phyloP scores from a whole-genome alignment of 139 green algal species.

The Chlorokybus atmophyticus region DNA sequence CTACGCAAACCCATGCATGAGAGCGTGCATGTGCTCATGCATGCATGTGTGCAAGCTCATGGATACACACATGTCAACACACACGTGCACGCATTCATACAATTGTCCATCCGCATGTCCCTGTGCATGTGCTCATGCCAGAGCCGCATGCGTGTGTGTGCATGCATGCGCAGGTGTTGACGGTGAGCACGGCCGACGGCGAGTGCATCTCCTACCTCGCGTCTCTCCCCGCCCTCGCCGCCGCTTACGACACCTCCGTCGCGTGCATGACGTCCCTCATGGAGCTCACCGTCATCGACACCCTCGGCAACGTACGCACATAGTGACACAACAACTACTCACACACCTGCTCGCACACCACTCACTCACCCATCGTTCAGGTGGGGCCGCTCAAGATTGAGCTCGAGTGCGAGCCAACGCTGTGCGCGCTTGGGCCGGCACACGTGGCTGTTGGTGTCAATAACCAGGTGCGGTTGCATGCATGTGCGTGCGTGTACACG shows the following conservation, averaged over 20 bases:
- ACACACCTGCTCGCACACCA: background rate
- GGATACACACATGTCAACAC: too few relatives aligned
- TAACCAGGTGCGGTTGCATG: slow-evolving; percentile 57
- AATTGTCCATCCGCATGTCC: too few relatives aligned
- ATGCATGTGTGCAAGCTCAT: too few relatives aligned
- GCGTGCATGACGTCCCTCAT: slow-evolving; percentile 47
- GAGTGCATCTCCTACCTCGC: slow-evolving; percentile 44
- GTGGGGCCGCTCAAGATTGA: background rate
- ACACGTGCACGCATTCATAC: too few relatives aligned
- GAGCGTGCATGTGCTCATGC: too few relatives aligned
- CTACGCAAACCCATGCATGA: too few relatives aligned
- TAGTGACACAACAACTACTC: background rate
- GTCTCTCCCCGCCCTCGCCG: slow-evolving; percentile 45
- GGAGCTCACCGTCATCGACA: slow-evolving; percentile 50
- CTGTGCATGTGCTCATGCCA: too few relatives aligned
- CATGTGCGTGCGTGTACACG: too few relatives aligned
- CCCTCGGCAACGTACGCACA: slow-evolving; percentile 4
- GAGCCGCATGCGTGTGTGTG: too few relatives aligned
- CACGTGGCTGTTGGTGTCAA: slow-evolving; percentile 57
- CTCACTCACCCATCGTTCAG: background rate
- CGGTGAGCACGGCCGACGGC: slow-evolving; percentile 36
- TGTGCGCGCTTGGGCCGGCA: slow-evolving; percentile 45
- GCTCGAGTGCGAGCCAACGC: slow-evolving; percentile 49
- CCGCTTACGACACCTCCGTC: slow-evolving; percentile 25
- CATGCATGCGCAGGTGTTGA: slow-evolving; percentile 22